Evolutionary conservation across 495 filamentous ascomycete genomes (phyloP), one percentile per base, ranked within the genome.

Genomic region (Xylaria venustula): DNA sequence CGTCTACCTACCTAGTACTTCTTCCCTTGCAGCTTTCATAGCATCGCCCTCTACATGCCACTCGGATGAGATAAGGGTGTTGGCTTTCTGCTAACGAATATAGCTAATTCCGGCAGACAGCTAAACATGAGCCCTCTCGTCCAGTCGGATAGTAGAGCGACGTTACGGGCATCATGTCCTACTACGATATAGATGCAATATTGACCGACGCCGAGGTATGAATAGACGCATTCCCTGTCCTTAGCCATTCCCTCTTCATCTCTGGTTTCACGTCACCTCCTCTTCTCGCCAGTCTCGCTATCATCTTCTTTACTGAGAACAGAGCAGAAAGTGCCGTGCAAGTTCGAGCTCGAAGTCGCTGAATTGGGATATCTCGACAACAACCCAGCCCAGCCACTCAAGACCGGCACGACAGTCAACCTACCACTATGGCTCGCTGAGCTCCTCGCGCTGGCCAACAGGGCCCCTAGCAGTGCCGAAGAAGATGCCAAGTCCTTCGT

Each of bases 401-500:
- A 91, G 75, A 73, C 87, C 44, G 89, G 90, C 34, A 92, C 90
- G 2, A 85, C 85, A 30, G 79, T 97, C 56, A 85, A 89, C 58
- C 86, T 98, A 0, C 95, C 94, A 36, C 80, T 98, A 71, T 98
- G 95, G 95, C 87, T 98, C n/a, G 91, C 89, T 58, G 91, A 97
- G 75, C 93, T 96, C 83, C 88, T 98, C 26, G 93, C 91, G 45
- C 88, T 96, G 46, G 88, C 88, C 57, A 82, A 81, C 42, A 81
- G 85, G 30, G 73, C 86, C 57, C 82, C 80, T 20, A 81, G 77
- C 46, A 79, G 64, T 62, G 60, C 67, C 22, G 74, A 76, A 20
- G 70, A 73, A 26, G 61, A 70, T 50, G 70, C 69, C 64, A 75
- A 71, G 46, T 77, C 89, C 28, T 82, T 96, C 47, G 85, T 93